These are phyloP conservation scores for Tetracentron sinense DNA, from an alignment of 164 flowering plant genomes.

Conservation along the genomic window DNA sequence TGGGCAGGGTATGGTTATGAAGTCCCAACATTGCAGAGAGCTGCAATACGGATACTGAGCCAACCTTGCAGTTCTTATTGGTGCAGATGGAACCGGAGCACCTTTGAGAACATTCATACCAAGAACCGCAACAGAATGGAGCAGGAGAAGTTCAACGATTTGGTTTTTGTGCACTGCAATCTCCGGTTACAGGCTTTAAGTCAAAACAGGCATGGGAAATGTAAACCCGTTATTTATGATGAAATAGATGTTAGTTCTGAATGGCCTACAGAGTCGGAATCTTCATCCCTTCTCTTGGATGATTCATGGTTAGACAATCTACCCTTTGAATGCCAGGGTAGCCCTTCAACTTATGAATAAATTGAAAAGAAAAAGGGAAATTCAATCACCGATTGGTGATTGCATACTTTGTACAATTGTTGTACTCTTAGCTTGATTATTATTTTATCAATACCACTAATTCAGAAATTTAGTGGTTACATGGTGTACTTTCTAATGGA, in stretches of 20 bases:
- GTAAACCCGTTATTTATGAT: slow-evolving; percentile 51
- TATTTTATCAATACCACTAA: no score
- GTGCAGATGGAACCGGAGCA: slow-evolving; percentile 75
- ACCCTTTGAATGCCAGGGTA: slow-evolving; percentile 39
- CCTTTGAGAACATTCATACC: slow-evolving; percentile 45
- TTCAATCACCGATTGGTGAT: slow-evolving; percentile 1
- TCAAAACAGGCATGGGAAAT: slow-evolving; percentile 40
- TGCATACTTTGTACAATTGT: no score
- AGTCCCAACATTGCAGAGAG: slow-evolving; percentile 56
- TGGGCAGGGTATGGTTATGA: slow-evolving; percentile 80
- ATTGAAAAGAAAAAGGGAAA: not conserved
- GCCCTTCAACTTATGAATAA: slow-evolving; percentile 29
- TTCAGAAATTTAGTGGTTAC: no score
- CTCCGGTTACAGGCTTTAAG: slow-evolving; percentile 48
- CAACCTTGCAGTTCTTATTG: slow-evolving; percentile 73
- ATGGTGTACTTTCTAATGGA: no score
- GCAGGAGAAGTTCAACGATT: slow-evolving; percentile 53
- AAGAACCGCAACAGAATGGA: slow-evolving; percentile 49
- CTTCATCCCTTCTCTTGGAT: slow-evolving; percentile 45
- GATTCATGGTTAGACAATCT: slow-evolving; percentile 63
- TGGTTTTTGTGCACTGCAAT: slow-evolving; percentile 74
- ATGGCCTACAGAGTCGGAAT: slow-evolving; percentile 63
- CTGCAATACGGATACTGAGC: slow-evolving; percentile 56
- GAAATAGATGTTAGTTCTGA: slow-evolving; percentile 61
- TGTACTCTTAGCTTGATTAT: no score